These are phyloP conservation scores for Calonectria pauciramosa DNA, from an alignment of 2,329 filamentous ascomycete genomes.

Conservation along the genomic window DNA sequence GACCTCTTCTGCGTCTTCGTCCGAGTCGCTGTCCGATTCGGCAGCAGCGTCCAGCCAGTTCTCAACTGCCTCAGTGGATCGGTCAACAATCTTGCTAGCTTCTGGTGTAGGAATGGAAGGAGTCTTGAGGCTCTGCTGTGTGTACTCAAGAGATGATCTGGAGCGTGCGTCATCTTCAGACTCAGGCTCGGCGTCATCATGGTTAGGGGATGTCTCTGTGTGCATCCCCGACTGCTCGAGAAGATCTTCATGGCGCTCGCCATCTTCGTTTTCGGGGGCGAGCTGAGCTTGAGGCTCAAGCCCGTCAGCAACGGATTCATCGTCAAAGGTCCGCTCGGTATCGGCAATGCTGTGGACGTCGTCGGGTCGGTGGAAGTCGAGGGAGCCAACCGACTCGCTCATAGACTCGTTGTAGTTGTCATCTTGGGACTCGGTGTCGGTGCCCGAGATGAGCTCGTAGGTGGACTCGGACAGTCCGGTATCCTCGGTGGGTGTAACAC, in stretches of 20 bases:
- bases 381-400: constrained; percentile 64
- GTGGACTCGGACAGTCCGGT: constrained; percentile 68
- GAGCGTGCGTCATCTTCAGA: constrained; percentile 58
- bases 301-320: constrained; percentile 55
- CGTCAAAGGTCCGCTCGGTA: constrained; percentile 63
- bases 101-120: constrained; percentile 58
- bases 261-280: constrained; percentile 22
- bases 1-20: constrained; percentile 23
- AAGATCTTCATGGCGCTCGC: constrained; percentile 21
- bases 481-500: constrained; percentile 59
- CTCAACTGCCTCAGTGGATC: constrained; percentile 19
- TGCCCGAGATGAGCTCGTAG: constrained; percentile 68
- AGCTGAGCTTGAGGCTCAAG: constrained; percentile 36
- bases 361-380: constrained; percentile 63
- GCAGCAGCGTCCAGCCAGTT: constrained; percentile 12
- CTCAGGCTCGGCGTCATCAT: constrained; percentile 52
- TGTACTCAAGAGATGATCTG: constrained; percentile 61
- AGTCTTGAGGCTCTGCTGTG: constrained; percentile 61
- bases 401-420: constrained; percentile 62
- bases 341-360: constrained; percentile 66
- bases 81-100: constrained; percentile 47
- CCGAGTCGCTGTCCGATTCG: constrained; percentile 25
- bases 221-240: constrained; percentile 21
- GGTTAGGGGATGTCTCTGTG: constrained; percentile 15
- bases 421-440: constrained; percentile 68